A percentile compares a stretch with the other conserved stretches of the same genome.
Evolutionary conservation across 176 grass and related monocot genomes (phyloP).

Genomic region (Oryza meyeriana): DNA sequence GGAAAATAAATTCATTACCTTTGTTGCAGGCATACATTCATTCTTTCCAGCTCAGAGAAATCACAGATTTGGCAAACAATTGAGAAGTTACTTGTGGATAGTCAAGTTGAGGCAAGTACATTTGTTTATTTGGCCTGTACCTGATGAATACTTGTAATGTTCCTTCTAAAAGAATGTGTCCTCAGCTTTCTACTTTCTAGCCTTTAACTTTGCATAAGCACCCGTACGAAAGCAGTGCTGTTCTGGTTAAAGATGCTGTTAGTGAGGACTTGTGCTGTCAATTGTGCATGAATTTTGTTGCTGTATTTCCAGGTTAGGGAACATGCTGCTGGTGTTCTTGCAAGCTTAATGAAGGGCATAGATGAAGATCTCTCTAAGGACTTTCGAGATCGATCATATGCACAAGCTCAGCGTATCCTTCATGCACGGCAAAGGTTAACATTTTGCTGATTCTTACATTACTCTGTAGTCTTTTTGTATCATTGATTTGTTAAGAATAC

Average conservation of each 20-base stretch:
- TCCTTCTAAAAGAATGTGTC: not conserved
- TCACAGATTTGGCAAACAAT: conserved; percentile 81
- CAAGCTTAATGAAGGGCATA: conserved; percentile 90
- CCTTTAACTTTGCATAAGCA: not conserved
- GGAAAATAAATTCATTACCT: conserved; percentile 11
- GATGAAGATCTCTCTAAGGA: conserved; percentile 67
- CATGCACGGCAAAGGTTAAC: conserved; percentile 49
- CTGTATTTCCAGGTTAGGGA: conserved; percentile 74
- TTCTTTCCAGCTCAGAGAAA: conserved; percentile 72
- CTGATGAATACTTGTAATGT: not conserved
- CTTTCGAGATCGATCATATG: conserved; percentile 79
- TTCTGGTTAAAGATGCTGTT: conserved; percentile 3
- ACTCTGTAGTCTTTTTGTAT: not conserved
- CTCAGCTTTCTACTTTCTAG: not conserved
- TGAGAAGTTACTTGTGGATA: conserved; percentile 90
- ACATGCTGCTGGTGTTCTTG: conserved; percentile 92
- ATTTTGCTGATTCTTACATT: conserved; percentile 15
- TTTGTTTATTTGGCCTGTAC: conserved; percentile 26
- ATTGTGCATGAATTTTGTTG: conserved; percentile 9
- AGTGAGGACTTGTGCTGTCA: not conserved
- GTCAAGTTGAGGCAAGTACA: conserved; percentile 95
- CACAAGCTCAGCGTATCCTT: conserved; percentile 60
- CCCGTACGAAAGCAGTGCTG: not conserved
- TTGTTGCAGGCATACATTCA: conserved; percentile 81
- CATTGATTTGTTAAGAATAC: not conserved